Conservation (phyloP, 2,329 filamentous ascomycete genomes). For the Fusarium oxysporum region DNA sequence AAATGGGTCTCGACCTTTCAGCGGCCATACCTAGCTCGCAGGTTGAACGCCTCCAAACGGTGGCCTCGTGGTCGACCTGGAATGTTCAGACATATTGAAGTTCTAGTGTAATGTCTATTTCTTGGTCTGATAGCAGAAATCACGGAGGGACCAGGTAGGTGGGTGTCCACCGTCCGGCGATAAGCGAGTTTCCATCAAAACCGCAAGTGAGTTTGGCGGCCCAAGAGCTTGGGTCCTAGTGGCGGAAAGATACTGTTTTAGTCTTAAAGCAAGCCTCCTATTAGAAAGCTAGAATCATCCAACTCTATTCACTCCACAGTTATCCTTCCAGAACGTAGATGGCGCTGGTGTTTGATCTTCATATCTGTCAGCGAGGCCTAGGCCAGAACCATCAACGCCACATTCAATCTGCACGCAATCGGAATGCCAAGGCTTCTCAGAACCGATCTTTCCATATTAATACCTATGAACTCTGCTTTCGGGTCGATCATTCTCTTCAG, state of each 20-base stretch:
- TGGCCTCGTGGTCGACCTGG: rapidly evolving
- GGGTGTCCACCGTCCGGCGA: neutral
- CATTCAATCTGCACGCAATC: neutral
- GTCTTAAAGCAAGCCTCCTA: neutral
- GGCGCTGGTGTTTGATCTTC: neutral
- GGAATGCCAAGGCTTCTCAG: neutral
- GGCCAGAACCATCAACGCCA: neutral
- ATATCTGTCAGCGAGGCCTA: neutral
- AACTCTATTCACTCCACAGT: neutral
- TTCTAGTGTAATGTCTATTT: neutral
- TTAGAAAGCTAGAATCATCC: neutral
- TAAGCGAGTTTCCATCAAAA: neutral
- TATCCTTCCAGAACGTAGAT: neutral
- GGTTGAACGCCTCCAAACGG: neutral
- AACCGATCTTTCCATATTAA: neutral
- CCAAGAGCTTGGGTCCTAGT: neutral
- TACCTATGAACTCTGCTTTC: neutral
- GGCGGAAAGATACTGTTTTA: neutral
- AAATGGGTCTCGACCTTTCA: neutral
- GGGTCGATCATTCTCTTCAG: neutral
- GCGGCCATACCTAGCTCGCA: neutral
- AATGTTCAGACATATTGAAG: neutral
- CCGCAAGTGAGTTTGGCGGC: neutral
- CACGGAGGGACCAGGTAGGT: neutral
- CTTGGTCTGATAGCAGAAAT: neutral